Evolutionary conservation across 208 protist species (phyloP).

Genomic region (Trichomonas gallinae): DNA sequence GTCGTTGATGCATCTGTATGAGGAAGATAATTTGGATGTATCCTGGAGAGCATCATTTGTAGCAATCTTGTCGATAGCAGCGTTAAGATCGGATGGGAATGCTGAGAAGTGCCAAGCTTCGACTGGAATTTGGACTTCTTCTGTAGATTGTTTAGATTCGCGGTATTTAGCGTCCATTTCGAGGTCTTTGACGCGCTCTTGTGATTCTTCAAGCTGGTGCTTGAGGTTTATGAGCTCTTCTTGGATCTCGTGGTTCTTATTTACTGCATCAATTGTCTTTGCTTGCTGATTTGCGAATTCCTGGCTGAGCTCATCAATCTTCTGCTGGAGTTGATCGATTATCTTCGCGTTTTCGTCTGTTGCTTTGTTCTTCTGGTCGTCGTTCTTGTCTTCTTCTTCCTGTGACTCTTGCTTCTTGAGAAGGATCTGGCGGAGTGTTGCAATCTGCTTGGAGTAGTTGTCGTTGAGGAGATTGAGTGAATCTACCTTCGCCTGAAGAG

Average conservation of each 20-base stretch:
- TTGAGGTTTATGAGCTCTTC: neutral
- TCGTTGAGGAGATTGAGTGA: neutral
- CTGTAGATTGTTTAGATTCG: neutral
- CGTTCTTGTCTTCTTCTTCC: neutral
- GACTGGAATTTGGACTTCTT: neutral
- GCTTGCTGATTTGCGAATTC: neutral
- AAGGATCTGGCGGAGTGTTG: neutral
- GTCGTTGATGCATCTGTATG: neutral
- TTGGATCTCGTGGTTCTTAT: neutral
- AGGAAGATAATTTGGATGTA: neutral
- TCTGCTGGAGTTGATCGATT: neutral
- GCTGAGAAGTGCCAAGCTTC: neutral
- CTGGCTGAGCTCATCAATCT: neutral
- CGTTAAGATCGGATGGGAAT: neutral
- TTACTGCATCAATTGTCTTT: neutral
- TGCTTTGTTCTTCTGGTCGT: neutral
- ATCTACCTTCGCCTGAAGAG: neutral
- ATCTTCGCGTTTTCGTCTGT: neutral
- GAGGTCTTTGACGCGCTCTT: neutral
- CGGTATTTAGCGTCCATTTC: neutral
- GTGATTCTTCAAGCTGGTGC: neutral
- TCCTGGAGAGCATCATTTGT: neutral
- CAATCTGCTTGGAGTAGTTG: neutral
- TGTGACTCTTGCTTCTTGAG: neutral
- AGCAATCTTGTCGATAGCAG: neutral